These are phyloP conservation scores for Blastobotrys apis DNA, from an alignment of 1,139 yeast species.

Conservation along the genomic window DNA sequence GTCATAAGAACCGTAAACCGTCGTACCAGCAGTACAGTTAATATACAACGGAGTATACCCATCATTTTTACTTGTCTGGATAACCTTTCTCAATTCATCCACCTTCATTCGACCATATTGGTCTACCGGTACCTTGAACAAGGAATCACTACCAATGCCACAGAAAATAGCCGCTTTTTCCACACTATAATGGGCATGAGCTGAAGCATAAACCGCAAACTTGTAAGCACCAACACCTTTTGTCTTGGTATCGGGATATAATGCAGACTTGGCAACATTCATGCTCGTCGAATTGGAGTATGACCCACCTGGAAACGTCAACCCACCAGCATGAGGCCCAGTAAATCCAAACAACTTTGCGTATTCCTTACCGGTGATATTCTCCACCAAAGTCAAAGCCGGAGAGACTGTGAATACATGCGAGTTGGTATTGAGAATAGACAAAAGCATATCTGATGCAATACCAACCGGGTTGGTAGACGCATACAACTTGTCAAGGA, in stretches of 20 bases:
- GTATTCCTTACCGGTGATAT: conserved; percentile 61
- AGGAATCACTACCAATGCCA: conserved; percentile 63
- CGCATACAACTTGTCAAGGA: conserved; percentile 79
- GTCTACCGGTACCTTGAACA: conserved; percentile 61
- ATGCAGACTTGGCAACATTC: conserved; percentile 67
- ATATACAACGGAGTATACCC: conserved; percentile 73
- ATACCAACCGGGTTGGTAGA: conserved; percentile 83
- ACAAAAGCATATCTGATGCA: conserved; percentile 63
- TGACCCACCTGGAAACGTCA: conserved; percentile 84
- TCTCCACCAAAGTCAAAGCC: conserved; percentile 70
- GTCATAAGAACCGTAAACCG: conserved; percentile 83
- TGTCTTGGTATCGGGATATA: conserved; percentile 65
- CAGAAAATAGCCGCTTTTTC: conserved; percentile 76
- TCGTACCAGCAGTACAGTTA: conserved; percentile 85
- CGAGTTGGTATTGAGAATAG: conserved; percentile 73
- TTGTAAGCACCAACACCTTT: conserved; percentile 51
- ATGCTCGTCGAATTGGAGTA: conserved; percentile 80
- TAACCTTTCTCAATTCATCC: conserved; percentile 44
- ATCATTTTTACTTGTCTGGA: conserved; percentile 41
- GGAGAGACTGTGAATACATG: conserved; percentile 88
- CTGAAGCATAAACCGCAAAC: conserved; percentile 68
- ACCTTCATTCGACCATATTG: conserved; percentile 54
- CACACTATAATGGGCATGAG: conserved; percentile 76
- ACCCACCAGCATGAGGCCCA: conserved; percentile 62
- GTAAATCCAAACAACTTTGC: conserved; percentile 62